Evolutionary conservation across 2,329 filamentous ascomycete species (phyloP).

Genomic region (Aspergillus sp.): DNA sequence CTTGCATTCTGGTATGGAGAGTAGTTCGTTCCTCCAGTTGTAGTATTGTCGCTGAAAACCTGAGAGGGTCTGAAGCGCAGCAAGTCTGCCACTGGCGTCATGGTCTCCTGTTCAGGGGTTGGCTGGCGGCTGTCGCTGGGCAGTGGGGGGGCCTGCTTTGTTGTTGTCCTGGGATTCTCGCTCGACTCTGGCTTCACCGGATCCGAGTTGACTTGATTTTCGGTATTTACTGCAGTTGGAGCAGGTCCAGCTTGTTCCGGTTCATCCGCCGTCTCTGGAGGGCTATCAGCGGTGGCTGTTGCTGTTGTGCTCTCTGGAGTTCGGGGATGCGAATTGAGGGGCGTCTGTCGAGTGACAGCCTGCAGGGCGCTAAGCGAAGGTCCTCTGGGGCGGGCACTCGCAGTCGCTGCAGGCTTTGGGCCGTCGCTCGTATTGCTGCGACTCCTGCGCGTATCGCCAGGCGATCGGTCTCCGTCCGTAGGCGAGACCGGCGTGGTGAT

Average conservation of each 20-base stretch:
- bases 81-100: too few relatives aligned
- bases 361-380: neutral
- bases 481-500: neutral
- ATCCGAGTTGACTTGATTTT: too few relatives aligned
- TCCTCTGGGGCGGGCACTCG: neutral
- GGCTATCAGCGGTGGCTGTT: neutral
- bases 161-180: too few relatives aligned
- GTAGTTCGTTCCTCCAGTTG: too few relatives aligned
- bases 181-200: too few relatives aligned
- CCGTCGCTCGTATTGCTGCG: neutral
- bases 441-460: neutral
- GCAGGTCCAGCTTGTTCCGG: neutral
- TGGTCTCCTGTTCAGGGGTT: too few relatives aligned
- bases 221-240: neutral
- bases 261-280: neutral
- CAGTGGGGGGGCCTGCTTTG: too few relatives aligned
- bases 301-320: neutral
- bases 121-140: too few relatives aligned
- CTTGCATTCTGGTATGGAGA: neutral
- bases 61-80: too few relatives aligned
- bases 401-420: neutral
- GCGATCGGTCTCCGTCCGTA: too few relatives aligned
- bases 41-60: too few relatives aligned
- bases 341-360: neutral
- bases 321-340: neutral